Percentiles rank a stretch among this genome's conserved stretches.
Evolutionary conservation across 768 basidiomycete genomes (phyloP).

Genomic region (Brasilioporus rufonigricans): DNA sequence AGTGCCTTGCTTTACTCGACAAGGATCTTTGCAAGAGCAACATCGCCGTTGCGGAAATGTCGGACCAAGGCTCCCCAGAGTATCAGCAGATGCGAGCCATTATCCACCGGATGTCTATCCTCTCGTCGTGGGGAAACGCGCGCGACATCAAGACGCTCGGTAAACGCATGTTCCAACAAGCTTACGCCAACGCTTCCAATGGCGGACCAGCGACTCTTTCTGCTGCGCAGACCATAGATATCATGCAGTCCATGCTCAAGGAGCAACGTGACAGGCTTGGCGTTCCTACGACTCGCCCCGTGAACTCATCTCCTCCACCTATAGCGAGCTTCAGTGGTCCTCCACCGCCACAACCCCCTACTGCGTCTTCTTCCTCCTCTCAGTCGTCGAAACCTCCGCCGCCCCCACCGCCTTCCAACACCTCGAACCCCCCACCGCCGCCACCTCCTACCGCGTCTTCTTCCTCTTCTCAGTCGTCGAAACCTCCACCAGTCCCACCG

Average conservation of each 20-base stretch:
- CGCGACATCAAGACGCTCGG: constrained; percentile 58
- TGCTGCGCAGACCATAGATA: constrained; percentile 2
- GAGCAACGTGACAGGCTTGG: constrained; percentile 23
- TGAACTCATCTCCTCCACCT: constrained; percentile 9
- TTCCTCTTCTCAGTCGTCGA: constrained; percentile 19
- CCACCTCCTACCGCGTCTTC: constrained; percentile 21
- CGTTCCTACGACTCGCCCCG: constrained; percentile 15
- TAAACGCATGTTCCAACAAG: constrained; percentile 14
- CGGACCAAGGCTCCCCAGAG: not conserved
- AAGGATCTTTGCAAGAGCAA: constrained; percentile 46
- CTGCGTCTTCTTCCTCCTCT: constrained; percentile 15
- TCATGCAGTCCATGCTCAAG: constrained; percentile 15
- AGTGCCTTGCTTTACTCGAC: constrained; percentile 50
- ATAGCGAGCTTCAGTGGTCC: constrained; percentile 19
- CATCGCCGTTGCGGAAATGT: constrained; percentile 38
- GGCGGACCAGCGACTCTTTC: not conserved
- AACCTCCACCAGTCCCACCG: constrained; percentile 17
- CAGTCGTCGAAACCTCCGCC: constrained; percentile 22
- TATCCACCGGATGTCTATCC: constrained; percentile 39
- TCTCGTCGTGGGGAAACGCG: constrained; percentile 68
- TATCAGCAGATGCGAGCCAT: constrained; percentile 14
- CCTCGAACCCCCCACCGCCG: constrained; percentile 19
- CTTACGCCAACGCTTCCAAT: constrained; percentile 10
- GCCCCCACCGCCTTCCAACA: constrained; percentile 9
- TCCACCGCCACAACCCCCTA: constrained; percentile 23